A percentile compares a stretch with the other conserved stretches of the same genome.
phyloP scores from a whole-genome alignment of 192 early-diverging fungal genomes.

The Backusella morwellensis region DNA sequence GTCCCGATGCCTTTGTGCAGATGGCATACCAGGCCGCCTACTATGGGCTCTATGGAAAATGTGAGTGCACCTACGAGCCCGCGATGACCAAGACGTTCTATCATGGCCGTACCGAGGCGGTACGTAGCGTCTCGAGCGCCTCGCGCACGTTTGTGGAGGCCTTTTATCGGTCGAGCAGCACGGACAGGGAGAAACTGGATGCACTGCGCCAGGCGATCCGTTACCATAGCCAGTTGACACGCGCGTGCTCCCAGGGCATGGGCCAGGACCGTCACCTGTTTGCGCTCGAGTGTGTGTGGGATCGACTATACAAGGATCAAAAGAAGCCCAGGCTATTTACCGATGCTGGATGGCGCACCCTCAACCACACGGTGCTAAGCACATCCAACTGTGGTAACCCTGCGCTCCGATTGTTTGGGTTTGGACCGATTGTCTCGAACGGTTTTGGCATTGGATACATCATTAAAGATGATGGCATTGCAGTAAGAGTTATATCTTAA shows the following conservation, averaged over 20 bases:
- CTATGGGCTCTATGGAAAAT: slow-evolving; percentile 65
- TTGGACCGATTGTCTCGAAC: slow-evolving; percentile 73
- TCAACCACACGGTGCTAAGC: slow-evolving; percentile 65
- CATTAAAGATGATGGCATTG: slow-evolving; percentile 49
- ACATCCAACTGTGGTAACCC: slow-evolving; percentile 64
- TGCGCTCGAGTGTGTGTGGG: slow-evolving; percentile 65
- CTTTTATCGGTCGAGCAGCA: slow-evolving; percentile 55
- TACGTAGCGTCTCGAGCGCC: slow-evolving; percentile 65
- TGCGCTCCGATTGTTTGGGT: slow-evolving; percentile 71
- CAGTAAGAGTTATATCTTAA: slow-evolving; percentile 23
- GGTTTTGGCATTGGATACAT: slow-evolving; percentile 89
- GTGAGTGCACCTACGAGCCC: slow-evolving; percentile 77
- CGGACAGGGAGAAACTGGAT: slow-evolving; percentile 35
- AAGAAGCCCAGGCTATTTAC: slow-evolving; percentile 40
- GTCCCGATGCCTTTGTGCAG: slow-evolving; percentile 39
- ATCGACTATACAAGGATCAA: slow-evolving; percentile 24
- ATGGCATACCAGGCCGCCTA: slow-evolving; percentile 81
- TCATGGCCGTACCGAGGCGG: slow-evolving; percentile 82
- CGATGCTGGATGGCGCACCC: slow-evolving; percentile 42
- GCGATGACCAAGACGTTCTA: slow-evolving; percentile 69
- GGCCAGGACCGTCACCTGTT: slow-evolving; percentile 90
- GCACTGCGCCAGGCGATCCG: slow-evolving; percentile 58
- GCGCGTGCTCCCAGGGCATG: slow-evolving; percentile 62
- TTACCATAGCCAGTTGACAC: slow-evolving; percentile 62
- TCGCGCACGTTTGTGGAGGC: slow-evolving; percentile 58